Evolutionary conservation across 2,329 filamentous ascomycete species (phyloP), one percentile per base, ranked within the genome.

Genomic region (Alternaria burnsii): DNA sequence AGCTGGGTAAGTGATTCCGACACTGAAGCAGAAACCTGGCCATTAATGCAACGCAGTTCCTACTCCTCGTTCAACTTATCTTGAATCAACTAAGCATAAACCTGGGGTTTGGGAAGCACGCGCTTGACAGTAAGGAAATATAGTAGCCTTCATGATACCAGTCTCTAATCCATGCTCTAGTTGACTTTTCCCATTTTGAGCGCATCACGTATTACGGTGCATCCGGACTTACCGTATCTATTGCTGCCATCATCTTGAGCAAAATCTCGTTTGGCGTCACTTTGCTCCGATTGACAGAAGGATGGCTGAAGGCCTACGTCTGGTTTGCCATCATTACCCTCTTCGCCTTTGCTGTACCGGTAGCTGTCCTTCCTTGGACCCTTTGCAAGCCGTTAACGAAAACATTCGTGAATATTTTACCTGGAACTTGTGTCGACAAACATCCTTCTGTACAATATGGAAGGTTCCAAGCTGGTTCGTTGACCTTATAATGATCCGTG

Each of bases 241-340:
- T 40, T 0, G 40, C 20, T 18, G 59, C 55, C 14, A 59, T 62
- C 16, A 48, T 47, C 8, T 18, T 65, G 12, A 65, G 62, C 59
- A 65, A 65, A 20, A 62, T 62, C 22, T 62, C 59, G 22, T 65
- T 65, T 34, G 62, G 55, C 16, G 12, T 65, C 22, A 62, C 62
- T 6, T 46, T 65, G 22, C 55, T 62, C 53, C 55, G 59, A 42
- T 57, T 65, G 36, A 65, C 62, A 0, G 53, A 59, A 1, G 62
- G 62, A 28, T 59, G 59, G 59, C 36, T 52, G 3, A 59, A 30
- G 44, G n/a, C 20, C 26, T 52, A 54, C 11, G 55, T 65, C 28
- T 62, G 56, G 36, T 59, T 65, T 26, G 55, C 59, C 9, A 57
- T 65, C 22, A 46, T 52, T 12, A 54, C 59, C 6, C 18, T 55